Evolutionary conservation across 2,329 filamentous ascomycete genomes (phyloP).

Genomic region (Nemania sp.): DNA sequence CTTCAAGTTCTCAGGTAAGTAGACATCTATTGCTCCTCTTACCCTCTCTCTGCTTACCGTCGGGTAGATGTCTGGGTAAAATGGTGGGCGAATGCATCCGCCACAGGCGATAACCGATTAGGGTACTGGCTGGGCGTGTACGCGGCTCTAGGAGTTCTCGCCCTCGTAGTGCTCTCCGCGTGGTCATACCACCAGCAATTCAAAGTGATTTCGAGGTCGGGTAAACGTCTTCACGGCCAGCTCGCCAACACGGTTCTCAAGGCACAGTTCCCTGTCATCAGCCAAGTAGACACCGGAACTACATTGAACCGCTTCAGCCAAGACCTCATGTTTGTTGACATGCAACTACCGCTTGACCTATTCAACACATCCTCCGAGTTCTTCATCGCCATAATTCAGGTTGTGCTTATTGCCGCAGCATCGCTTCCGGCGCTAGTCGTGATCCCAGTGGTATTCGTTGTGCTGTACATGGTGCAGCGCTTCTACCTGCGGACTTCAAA

Average conservation of each 20-base stretch:
- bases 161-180: not conserved
- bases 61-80: not conserved
- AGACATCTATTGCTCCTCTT: no score
- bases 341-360: not conserved
- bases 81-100: not conserved
- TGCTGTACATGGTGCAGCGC: not conserved
- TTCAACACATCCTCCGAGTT: not conserved
- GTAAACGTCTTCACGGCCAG: not conserved
- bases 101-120: not conserved
- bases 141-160: conserved; percentile 19
- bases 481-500: conserved; percentile 4
- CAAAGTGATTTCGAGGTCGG: not conserved
- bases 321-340: not conserved
- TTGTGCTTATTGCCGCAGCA: not conserved
- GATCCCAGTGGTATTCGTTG: not conserved
- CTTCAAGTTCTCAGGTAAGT: conserved; percentile 31
- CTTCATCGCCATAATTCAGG: not conserved
- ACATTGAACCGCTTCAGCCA: not conserved
- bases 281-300: not conserved
- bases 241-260: not conserved
- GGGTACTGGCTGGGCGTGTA: not conserved
- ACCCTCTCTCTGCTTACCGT: no score
- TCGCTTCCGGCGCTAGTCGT: not conserved
- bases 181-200: not conserved
- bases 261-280: not conserved